A percentile compares a stretch with the other conserved stretches of the same genome.
phyloP scores from a whole-genome alignment of 2,329 filamentous ascomycete species.

The Calonectria crousiana region DNA sequence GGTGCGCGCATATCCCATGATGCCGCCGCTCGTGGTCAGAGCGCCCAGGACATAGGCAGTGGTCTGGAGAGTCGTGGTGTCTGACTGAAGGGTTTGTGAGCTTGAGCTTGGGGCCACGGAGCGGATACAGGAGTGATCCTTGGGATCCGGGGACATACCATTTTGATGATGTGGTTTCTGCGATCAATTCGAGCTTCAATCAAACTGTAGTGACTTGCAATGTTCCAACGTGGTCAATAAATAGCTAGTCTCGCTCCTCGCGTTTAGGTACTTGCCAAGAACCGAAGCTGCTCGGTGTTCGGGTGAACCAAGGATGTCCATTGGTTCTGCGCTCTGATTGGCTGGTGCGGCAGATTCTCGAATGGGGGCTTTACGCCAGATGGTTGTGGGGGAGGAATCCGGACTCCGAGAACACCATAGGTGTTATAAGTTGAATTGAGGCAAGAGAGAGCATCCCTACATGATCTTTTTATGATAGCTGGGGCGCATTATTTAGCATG shows the following conservation, averaged over 20 bases:
- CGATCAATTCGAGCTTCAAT: slow-evolving; percentile 9
- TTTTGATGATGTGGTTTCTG: not conserved
- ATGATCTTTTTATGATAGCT: not conserved
- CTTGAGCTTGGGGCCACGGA: not conserved
- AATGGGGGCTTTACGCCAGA: not conserved
- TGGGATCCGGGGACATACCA: slow-evolving; percentile 22
- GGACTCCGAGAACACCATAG: not conserved
- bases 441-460: not conserved
- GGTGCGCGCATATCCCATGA: slow-evolving; percentile 86
- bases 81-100: slow-evolving; percentile 24
- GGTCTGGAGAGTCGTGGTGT: slow-evolving; percentile 50
- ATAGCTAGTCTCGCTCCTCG: slow-evolving; percentile 19
- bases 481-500: not conserved
- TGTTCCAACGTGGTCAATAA: slow-evolving; percentile 6
- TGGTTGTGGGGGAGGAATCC: not conserved
- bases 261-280: slow-evolving; percentile 14
- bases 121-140: not conserved
- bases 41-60: slow-evolving; percentile 84
- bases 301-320: slow-evolving; percentile 17
- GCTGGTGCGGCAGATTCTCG: not conserved
- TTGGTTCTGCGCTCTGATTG: slow-evolving; percentile 8
- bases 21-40: slow-evolving; percentile 88
- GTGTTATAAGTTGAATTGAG: not conserved
- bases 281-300: slow-evolving; percentile 22
- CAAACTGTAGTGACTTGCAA: not conserved